Evolutionary conservation across 192 early-diverging fungal genomes (phyloP), one percentile per base, ranked within the genome.

Genomic region (Spizellomyces sp.): DNA sequence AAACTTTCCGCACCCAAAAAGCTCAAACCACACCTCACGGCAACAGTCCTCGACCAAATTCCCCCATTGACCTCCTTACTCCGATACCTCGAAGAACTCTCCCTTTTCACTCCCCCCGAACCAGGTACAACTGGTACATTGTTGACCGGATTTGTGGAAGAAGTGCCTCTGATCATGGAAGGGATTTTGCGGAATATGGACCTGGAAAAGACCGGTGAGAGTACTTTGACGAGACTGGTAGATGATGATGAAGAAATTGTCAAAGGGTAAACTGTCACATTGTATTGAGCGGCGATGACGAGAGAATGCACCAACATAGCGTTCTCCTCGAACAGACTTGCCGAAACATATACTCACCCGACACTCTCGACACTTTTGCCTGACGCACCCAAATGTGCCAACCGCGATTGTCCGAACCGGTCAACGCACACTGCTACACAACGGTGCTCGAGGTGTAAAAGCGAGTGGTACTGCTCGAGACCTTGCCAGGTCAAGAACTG

Each of bases 401-500:
- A 70, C 45, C 69, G 58, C 14, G 47, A n/a, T 9, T 70, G 66
- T 55, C 57, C 59, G 2, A 70, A 70, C 45, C 69, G 69, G 19
- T 17, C 12, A 9, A 62, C 59, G 10, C 69, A 70, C 2, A 62
- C 45, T 6, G 85, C 85, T 6, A 74, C 69, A 42, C 75, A 86
- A 36, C 42, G 82, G 36, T 86, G 85, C 60, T 84, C 82, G 8
- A 45, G 75, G 45, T 86, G 85, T 62, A 80, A 81, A 55, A 70
- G 19, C 36, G 85, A 86, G 44, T 86, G 85, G 85, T 86, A 86
- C 68, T 86, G 85, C 67, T 57, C 75, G 70, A 62, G 72, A 8
- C 58, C 69, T 15, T 70, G 69, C 17, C 69, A 70, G 22, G 69
- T 70, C 14, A 57, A 62, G 45, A 43, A 61, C 22, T 70, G 69